Conservation (phyloP, 768 basidiomycete species). For the Kwoniella sp. region DNA sequence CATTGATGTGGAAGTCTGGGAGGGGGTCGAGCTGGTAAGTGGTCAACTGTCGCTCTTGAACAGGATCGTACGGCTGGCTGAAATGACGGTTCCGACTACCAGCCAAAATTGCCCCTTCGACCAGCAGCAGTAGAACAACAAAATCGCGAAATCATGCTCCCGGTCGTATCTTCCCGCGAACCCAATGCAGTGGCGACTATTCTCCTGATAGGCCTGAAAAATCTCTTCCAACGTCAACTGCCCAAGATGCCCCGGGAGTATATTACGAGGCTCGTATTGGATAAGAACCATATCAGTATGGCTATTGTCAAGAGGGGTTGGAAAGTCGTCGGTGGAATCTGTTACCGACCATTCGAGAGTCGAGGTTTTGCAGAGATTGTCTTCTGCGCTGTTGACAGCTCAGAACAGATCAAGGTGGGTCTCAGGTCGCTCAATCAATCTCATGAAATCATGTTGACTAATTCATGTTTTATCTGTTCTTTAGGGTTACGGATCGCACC, state of each 20-base stretch:
- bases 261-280: conserved; percentile 92
- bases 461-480: too few species aligned
- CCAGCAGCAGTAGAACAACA: conserved; percentile 78
- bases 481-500: conserved; percentile 94
- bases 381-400: conserved; percentile 95
- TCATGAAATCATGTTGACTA: neutral
- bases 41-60: too few species aligned
- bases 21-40: conserved; percentile 54
- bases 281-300: conserved; percentile 84
- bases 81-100: conserved; percentile 4
- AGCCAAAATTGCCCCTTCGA: conserved; percentile 65
- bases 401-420: conserved; percentile 92
- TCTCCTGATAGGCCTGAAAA: conserved; percentile 91
- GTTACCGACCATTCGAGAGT: conserved; percentile 92
- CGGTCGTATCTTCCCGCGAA: conserved; percentile 80
- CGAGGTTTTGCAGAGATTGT: conserved; percentile 97
- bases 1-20: conserved; percentile 48
- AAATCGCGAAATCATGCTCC: conserved; percentile 77
- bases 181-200: conserved; percentile 71
- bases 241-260: conserved; percentile 99
- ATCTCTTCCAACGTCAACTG: conserved; percentile 92
- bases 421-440: neutral
- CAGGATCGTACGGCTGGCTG: conserved; percentile 56
- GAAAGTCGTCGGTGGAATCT: conserved; percentile 97
- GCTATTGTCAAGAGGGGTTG: conserved; percentile 93